A percentile compares a stretch with the other conserved stretches of the same genome.
These are phyloP conservation scores for Macrolepiota albuminosa DNA, from an alignment of 768 basidiomycete genomes.

Conservation along the genomic window DNA sequence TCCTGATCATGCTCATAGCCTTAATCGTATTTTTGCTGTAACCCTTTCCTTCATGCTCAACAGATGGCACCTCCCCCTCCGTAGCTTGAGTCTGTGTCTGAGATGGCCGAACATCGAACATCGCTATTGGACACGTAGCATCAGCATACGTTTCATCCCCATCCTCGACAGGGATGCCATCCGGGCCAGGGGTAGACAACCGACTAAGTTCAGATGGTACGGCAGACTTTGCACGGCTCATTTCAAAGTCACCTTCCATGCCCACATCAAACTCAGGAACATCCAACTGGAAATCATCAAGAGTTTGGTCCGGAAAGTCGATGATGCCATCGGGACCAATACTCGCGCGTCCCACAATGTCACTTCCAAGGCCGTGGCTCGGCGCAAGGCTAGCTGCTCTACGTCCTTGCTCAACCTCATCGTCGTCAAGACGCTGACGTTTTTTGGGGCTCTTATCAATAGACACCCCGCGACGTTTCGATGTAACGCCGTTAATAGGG, in stretches of 20 bases:
- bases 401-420: conserved; percentile 69
- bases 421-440: conserved; percentile 52
- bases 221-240: conserved; percentile 39
- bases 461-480: conserved; percentile 57
- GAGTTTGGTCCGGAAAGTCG: conserved; percentile 57
- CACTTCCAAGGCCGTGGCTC: conserved; percentile 54
- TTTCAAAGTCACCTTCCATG: conserved; percentile 32
- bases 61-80: conserved; percentile 33
- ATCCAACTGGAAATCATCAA: conserved; percentile 70
- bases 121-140: conserved; percentile 70
- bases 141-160: conserved; percentile 67
- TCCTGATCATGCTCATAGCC: conserved; percentile 71
- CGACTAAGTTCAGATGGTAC: conserved; percentile 56
- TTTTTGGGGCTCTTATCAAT: conserved; percentile 60
- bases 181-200: conserved; percentile 62
- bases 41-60: conserved; percentile 57
- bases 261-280: conserved; percentile 45
- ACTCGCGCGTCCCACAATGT: conserved; percentile 50
- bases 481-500: conserved; percentile 46
- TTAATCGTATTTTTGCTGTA: conserved; percentile 90
- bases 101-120: conserved; percentile 62
- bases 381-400: conserved; percentile 62
- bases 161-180: conserved; percentile 46
- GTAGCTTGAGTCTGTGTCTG: conserved; percentile 45
- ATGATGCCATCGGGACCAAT: conserved; percentile 52